Conservation (phyloP, 2,329 filamentous ascomycete genomes). For the Nothophaeocryptopus gaeumannii region DNA sequence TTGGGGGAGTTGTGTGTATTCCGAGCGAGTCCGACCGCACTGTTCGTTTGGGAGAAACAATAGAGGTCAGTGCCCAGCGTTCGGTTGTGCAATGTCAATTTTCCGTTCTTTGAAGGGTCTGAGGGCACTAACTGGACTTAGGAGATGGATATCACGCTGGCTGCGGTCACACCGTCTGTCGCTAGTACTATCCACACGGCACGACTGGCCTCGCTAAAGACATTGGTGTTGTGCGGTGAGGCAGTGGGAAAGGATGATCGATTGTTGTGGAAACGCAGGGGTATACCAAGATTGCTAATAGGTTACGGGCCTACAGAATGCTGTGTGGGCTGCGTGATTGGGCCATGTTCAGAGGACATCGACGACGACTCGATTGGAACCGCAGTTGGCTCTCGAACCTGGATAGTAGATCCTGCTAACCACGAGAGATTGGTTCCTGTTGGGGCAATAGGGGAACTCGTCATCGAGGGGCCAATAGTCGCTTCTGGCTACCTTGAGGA, state of each 20-base stretch:
- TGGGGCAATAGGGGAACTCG: conserved; percentile 10
- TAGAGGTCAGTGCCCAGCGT: no score
- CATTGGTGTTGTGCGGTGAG: neutral
- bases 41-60: no score
- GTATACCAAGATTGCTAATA: neutral
- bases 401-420: conserved; percentile 9
- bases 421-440: conserved; percentile 9
- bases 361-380: no score
- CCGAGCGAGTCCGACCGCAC: neutral
- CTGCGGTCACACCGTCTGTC: neutral
- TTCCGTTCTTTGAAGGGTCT: no score
- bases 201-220: neutral
- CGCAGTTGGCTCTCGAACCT: conserved; percentile 6
- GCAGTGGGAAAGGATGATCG: neutral
- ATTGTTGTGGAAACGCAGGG: neutral
- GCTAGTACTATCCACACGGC: neutral
- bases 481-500: conserved; percentile 17
- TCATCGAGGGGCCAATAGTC: conserved; percentile 8
- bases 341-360: no score
- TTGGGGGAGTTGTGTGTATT: neutral
- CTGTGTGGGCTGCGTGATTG: neutral
- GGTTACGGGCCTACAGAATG: neutral
- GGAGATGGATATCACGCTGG: neutral
- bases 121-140: neutral
- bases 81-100: no score